phyloP scores from a whole-genome alignment of 768 basidiomycete genomes.

The Trametes sanguinea region DNA sequence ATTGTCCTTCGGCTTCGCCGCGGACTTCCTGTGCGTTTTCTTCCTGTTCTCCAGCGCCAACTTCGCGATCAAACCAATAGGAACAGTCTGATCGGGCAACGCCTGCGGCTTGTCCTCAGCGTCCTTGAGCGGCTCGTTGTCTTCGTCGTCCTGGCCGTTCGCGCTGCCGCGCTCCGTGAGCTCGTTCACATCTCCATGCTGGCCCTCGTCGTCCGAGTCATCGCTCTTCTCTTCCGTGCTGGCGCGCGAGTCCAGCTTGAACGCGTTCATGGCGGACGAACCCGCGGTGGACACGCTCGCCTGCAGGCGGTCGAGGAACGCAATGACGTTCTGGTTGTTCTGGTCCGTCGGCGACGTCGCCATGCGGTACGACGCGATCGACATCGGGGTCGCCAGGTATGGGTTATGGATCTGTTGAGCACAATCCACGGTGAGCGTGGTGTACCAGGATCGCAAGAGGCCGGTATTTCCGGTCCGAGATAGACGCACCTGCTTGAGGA shows the following conservation, averaged over 20 bases:
- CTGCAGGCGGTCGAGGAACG: constrained; percentile 71
- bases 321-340: constrained; percentile 66
- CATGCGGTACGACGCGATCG: constrained; percentile 77
- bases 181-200: constrained; percentile 17
- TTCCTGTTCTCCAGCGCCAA: constrained; percentile 59
- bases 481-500: constrained; percentile 71
- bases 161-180: constrained; percentile 30
- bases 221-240: constrained; percentile 31
- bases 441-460: not conserved
- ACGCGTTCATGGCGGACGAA: constrained; percentile 44
- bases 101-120: constrained; percentile 50
- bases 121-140: constrained; percentile 34
- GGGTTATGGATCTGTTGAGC: constrained; percentile 69
- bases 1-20: constrained; percentile 16
- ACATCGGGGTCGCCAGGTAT: constrained; percentile 75
- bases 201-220: constrained; percentile 29
- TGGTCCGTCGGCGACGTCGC: constrained; percentile 76
- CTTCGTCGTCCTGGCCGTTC: constrained; percentile 25
- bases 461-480: not conserved
- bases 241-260: constrained; percentile 43
- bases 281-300: constrained; percentile 56
- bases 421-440: not conserved
- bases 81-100: constrained; percentile 71
- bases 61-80: constrained; percentile 74
- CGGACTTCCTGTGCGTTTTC: constrained; percentile 29